phyloP scores from a whole-genome alignment of 352 stramenopile species.

The Saprolegnia diclina region DNA sequence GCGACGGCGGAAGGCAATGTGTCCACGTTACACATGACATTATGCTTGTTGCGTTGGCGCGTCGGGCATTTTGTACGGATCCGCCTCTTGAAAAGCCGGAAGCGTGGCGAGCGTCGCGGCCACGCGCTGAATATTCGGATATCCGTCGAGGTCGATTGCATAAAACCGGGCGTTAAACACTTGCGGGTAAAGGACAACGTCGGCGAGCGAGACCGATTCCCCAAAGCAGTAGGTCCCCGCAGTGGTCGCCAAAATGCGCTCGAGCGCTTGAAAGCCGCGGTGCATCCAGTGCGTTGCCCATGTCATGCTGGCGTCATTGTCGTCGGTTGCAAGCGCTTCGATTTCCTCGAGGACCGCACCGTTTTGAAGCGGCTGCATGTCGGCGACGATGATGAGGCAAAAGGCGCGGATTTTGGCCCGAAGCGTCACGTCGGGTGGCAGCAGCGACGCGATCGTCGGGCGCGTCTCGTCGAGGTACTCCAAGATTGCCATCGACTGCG shows the following conservation, averaged over 20 bases:
- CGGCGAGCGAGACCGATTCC: constrained; percentile 41
- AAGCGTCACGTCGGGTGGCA: constrained; percentile 38
- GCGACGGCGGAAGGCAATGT: no score
- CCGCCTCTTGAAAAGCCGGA: constrained; percentile 39
- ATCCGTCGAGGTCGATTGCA: constrained; percentile 49
- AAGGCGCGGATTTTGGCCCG: constrained; percentile 37
- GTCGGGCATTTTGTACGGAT: constrained; percentile 40
- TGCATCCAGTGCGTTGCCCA: constrained; percentile 31
- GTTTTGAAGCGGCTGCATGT: constrained; percentile 60
- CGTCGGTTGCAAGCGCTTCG: constrained; percentile 25
- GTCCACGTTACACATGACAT: no score
- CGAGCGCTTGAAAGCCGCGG: constrained; percentile 40
- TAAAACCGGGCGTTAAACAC: constrained; percentile 50
- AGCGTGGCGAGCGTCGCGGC: constrained; percentile 38
- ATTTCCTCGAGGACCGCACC: constrained; percentile 35
- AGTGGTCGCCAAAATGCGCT: constrained; percentile 26
- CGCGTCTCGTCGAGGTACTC: constrained; percentile 61
- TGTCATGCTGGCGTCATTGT: constrained; percentile 31
- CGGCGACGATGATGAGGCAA: constrained; percentile 52
- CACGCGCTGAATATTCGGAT: constrained; percentile 40
- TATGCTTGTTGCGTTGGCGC: background rate
- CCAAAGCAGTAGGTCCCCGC: constrained; percentile 36
- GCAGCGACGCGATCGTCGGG: constrained; percentile 30
- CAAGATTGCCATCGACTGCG: constrained; percentile 60
- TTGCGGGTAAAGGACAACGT: constrained; percentile 55